Base-by-base conservation (phyloP, 106 monocot species). In the Chionographis japonica region DNA sequence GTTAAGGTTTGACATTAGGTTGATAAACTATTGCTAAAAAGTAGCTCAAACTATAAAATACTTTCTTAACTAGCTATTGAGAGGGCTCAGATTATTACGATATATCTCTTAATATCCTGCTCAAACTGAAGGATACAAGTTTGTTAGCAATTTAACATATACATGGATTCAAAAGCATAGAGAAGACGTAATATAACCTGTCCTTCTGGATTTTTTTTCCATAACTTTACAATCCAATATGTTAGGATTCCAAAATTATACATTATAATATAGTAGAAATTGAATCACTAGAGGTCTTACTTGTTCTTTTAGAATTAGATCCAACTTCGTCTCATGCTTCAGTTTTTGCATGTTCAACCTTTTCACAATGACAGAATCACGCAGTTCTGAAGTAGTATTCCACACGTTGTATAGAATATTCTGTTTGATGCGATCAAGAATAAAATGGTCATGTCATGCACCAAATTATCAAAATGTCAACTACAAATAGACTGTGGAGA, bases 241-340 rank as follows among this genome's bases (percentile, higher is more conserved):
- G 46, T 0, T 46, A 46, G 0, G 46, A 46, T 6, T 46, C 9
- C 27, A 27, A 27, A 27, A 16, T 38, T 4, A 54, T 14, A 54
- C 3, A 46, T 18, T 15, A 69, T 14, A 8, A 59, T 40, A 15
- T 46, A 52, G 59, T 18, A 58, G 7, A 20, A 37, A 57, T 5
- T 39, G 13, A 67, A 37, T 40, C 15, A 37, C 59, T 1, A 66
- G 3, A 72, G 46, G 57, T 46, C 69, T 86, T 83, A 97, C 95
- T 84, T 97, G 97, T 68, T 77, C 85, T 58, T 79, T 79, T 65
- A 98, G 69, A 70, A 93, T 70, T 3, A 59, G 16, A 17, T 68
- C 55, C 68, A 93, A 65, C 76, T 79, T 87, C 63, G 83, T 78
- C 58, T 85, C 72, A 61, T 75, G 80, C 61, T 53, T 81, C 39